Evolutionary conservation across 148 eudicot genomes (phyloP), one percentile per base, ranked within the genome.

Genomic region (Hydrangea macrophylla): DNA sequence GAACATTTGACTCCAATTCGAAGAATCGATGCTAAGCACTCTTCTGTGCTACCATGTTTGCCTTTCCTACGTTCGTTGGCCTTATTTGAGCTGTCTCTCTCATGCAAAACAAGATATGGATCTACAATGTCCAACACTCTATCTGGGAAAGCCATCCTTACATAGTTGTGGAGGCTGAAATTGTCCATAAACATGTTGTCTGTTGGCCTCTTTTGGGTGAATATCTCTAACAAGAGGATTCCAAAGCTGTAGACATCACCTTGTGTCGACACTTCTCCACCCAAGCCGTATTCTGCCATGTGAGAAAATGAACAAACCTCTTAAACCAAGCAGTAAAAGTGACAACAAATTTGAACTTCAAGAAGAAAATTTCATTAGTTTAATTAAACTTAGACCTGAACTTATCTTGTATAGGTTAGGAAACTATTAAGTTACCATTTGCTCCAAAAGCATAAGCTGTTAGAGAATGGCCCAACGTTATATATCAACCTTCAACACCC

Each of bases 251-350:
- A 62, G 35, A 62, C 54, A 62, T 62, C 66, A 7, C 66, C 66
- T 35, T 62, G 32, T 62, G 35, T 23, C 15, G 66, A 62, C 5
- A 17, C 53, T 11, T 62, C 35, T 4, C 0, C 50, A 42, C 54
- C 33, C 66, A 62, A 40, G 6, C 66, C 54, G 42, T 62, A 62
- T n/a, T 62, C 54, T 62, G 54, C 54, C n/a, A n/a, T n/a, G n/a
- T n/a, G n/a, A n/a, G n/a, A n/a, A 62, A 2, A 20, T 9, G 6
- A 2, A 23, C 2, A 23, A n/a, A 6, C 30, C n/a, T 17, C 50
- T 42, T 42, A 15, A 42, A 42, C n/a, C n/a, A n/a, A n/a, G n/a
- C n/a, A n/a, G n/a, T n/a, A n/a, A n/a, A n/a, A n/a, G n/a, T n/a
- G n/a, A n/a, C n/a, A n/a, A n/a, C n/a, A n/a, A n/a, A n/a, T n/a